Evolutionary conservation across 2,329 filamentous ascomycete species (phyloP).

Genomic region (Epichloe sp.): DNA sequence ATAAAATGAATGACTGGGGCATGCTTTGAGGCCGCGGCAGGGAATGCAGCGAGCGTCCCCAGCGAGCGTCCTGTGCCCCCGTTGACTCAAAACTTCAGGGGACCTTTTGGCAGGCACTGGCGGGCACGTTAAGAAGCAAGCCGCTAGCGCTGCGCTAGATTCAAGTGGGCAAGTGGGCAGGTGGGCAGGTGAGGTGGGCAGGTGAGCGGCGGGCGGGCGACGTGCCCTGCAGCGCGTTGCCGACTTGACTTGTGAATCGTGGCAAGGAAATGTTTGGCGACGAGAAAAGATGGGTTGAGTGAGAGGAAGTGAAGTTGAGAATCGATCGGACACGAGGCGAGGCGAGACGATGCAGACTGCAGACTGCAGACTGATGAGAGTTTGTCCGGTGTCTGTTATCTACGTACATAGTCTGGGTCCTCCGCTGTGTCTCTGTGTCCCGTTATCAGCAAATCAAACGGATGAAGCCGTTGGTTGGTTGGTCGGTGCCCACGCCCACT

Average conservation of each 20-base stretch:
- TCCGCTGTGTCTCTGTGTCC: background rate
- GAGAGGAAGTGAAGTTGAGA: too few species aligned
- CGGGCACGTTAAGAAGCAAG: too few species aligned
- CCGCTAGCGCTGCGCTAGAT: background rate
- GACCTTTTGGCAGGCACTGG: too few species aligned
- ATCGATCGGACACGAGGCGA: background rate
- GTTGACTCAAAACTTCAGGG: too few species aligned
- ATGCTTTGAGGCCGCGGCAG: background rate
- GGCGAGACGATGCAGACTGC: background rate
- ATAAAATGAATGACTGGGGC: background rate
- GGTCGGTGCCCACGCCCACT: background rate
- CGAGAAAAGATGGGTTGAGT: too few species aligned
- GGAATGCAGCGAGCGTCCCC: too few species aligned
- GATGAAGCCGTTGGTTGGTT: background rate
- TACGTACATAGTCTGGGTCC: background rate
- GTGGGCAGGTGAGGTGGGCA: background rate
- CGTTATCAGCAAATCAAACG: slow-evolving; percentile 3
- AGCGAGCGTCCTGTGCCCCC: too few species aligned
- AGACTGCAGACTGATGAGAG: background rate
- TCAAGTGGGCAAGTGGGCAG: background rate
- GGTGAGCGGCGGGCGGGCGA: background rate
- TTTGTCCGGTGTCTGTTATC: background rate
- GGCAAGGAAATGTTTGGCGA: too few species aligned
- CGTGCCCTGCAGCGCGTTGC: background rate
- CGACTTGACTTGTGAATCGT: too few species aligned